phyloP scores from a whole-genome alignment of 139 green algal species.

The Ulvella scutata region DNA sequence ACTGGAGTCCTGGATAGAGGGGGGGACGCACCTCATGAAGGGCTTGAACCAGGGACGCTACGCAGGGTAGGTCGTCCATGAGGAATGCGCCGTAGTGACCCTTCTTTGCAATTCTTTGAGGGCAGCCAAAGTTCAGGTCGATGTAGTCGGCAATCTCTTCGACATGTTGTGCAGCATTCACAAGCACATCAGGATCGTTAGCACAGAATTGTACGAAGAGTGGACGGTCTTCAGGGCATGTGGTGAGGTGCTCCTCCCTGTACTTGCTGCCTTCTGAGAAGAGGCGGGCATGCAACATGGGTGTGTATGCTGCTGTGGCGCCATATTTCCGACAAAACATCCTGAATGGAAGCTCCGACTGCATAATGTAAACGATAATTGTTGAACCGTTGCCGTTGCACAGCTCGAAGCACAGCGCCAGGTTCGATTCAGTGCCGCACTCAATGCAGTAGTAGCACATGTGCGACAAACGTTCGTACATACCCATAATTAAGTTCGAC shows the following conservation, averaged over 20 bases:
- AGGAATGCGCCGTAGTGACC: conserved; percentile 67
- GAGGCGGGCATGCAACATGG: conserved; percentile 90
- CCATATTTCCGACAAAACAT: conserved; percentile 77
- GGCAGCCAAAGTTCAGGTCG: conserved; percentile 96
- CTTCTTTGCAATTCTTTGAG: conserved; percentile 75
- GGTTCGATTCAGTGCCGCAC: neutral
- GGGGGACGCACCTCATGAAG: conserved; percentile 16
- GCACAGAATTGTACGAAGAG: conserved; percentile 96
- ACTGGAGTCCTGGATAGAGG: too few relatives aligned
- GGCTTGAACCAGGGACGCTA: conserved; percentile 41
- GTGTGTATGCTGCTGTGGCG: conserved; percentile 82
- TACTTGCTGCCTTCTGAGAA: conserved; percentile 66
- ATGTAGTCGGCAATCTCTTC: conserved; percentile 56
- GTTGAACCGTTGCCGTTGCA: neutral
- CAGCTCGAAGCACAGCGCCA: neutral
- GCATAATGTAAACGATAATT: neutral
- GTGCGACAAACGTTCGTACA: too few relatives aligned
- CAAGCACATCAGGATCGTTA: conserved; percentile 75
- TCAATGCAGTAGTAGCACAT: too few relatives aligned
- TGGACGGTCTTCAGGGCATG: conserved; percentile 57
- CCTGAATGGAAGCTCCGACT: conserved; percentile 91
- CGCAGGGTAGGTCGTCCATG: conserved; percentile 71
- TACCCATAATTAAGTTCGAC: neutral
- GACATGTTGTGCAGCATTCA: conserved; percentile 60
- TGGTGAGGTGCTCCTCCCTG: conserved; percentile 75